These are phyloP conservation scores for Cytospora piceicola DNA, from an alignment of 2,329 filamentous ascomycete genomes.

Conservation along the genomic window DNA sequence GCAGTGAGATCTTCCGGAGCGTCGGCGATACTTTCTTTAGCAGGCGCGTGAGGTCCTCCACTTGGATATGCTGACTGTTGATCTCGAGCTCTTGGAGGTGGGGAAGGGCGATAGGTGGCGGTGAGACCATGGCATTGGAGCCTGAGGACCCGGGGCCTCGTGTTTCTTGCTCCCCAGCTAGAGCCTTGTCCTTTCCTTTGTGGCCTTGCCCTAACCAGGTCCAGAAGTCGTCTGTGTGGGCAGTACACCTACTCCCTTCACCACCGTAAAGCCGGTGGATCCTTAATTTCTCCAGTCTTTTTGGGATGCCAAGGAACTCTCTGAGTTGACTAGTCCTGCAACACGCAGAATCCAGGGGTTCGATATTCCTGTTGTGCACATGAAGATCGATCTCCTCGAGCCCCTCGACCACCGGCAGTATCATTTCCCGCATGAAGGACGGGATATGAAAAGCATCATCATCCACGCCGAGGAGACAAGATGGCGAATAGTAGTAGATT, in stretches of 20 bases:
- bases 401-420: slow-evolving; percentile 14
- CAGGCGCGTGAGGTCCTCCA: background rate
- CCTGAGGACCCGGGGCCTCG: background rate
- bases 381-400: slow-evolving; percentile 15
- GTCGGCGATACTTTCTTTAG: slow-evolving; percentile 12
- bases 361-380: background rate
- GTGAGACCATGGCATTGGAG: background rate
- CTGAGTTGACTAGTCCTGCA: slow-evolving; percentile 14
- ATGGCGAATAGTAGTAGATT: background rate
- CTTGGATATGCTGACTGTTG: background rate
- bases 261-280: slow-evolving; percentile 2
- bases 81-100: slow-evolving; percentile 15
- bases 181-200: slow-evolving; percentile 12
- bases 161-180: background rate
- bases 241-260: background rate
- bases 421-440: background rate
- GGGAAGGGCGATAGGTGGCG: background rate
- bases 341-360: background rate
- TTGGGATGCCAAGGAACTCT: slow-evolving; percentile 7
- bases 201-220: slow-evolving; percentile 5
- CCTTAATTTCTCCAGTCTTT: background rate
- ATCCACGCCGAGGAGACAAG: background rate
- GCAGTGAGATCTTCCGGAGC: slow-evolving; percentile 5
- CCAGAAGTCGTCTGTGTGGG: slow-evolving; percentile 7
- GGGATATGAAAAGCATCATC: slow-evolving; percentile 14